Percentiles rank a stretch among this genome's conserved stretches.
These are phyloP conservation scores for Blastomyces gilchristii DNA, from an alignment of 2,329 filamentous ascomycete species.

Conservation along the genomic window DNA sequence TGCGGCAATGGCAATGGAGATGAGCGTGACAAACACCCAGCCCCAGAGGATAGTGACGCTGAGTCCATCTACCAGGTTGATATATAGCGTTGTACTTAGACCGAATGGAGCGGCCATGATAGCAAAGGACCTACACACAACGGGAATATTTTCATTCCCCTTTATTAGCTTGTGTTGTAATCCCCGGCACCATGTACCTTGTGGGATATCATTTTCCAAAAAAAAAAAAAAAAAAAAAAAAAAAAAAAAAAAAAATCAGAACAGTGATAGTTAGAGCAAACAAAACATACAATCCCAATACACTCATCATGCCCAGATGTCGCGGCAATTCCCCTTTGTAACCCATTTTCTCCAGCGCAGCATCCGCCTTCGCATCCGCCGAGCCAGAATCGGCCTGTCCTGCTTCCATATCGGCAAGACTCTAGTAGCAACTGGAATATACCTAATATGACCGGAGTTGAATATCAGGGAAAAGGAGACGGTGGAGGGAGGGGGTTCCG, in stretches of 20 bases:
- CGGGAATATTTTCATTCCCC: not conserved
- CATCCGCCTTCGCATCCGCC: constrained; percentile 38
- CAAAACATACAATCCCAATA: constrained; percentile 48
- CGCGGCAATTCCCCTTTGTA: constrained; percentile 58
- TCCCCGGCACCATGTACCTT: constrained; percentile 9
- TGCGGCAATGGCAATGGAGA: constrained; percentile 54
- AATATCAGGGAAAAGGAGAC: not conserved
- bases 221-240: too few relatives aligned
- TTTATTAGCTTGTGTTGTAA: not conserved
- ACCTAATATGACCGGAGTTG: not conserved
- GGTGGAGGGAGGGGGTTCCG: too few relatives aligned
- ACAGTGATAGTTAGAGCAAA: not conserved
- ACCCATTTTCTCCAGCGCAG: constrained; percentile 54
- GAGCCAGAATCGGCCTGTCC: not conserved
- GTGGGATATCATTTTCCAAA: not conserved
- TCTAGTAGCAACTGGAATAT: not conserved
- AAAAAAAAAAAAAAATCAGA: constrained; percentile 14
- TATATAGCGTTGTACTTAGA: constrained; percentile 57
- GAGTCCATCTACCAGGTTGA: constrained; percentile 58
- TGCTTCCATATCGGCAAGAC: not conserved
- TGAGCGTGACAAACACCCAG: constrained; percentile 55
- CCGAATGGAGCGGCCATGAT: constrained; percentile 66
- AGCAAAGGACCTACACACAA: constrained; percentile 48
- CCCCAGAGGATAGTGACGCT: constrained; percentile 60
- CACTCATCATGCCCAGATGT: constrained; percentile 58